Base-by-base conservation (phyloP, 1,284 basidiomycete species). In the Apiotrichum montevideense region DNA sequence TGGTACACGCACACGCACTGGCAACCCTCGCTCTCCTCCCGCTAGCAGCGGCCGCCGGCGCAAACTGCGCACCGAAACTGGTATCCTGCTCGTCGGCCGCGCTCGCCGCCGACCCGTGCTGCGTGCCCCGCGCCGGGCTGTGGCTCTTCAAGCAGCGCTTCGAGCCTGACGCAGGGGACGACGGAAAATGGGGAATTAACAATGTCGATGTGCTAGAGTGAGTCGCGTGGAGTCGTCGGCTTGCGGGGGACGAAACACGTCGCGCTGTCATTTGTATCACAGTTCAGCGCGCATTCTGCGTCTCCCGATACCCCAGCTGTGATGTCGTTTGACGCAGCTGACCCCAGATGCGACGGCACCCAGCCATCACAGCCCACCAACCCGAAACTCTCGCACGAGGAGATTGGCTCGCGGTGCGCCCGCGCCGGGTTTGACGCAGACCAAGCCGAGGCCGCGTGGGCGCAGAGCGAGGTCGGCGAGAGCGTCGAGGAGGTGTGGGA, bases 401-500 rank as follows among this genome's bases (percentile, higher is more conserved):
- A 74, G 51, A 72, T 77, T 35, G 70, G 66, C 2, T 73, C 71
- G 0, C 66, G 66, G 46, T 71, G 67, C 41, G 62, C 63, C 7
- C 63, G 62, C 15, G 68, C 70, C 4, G 51, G 63, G 1, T 70
- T 74, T 33, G 64, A 58, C 6, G 63, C 65, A 0, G 66, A 72
- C 15, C 58, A 62, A 32, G 70, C 68, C 11, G 76, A 77, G 56
- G 52, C 51, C 6, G 71, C 73, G 41, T 78, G 76, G 76, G 71
- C 71, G 33, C 66, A 66, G 52, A 68, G 68, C 40, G 75, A 76
- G 55, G 70, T 72, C 10, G 76, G 76, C 8, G 76, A 78, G 56
- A 71, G 75, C 7, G 64, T 76, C 6, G 76, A 78, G 55, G 76
- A 78, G 63, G 59, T 73, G 8, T 74, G 73, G 73, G 74, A 73